Percentiles rank a stretch among this genome's conserved stretches.
These are phyloP conservation scores for Verticillium longisporum DNA, from an alignment of 2,329 filamentous ascomycete species.

Conservation along the genomic window DNA sequence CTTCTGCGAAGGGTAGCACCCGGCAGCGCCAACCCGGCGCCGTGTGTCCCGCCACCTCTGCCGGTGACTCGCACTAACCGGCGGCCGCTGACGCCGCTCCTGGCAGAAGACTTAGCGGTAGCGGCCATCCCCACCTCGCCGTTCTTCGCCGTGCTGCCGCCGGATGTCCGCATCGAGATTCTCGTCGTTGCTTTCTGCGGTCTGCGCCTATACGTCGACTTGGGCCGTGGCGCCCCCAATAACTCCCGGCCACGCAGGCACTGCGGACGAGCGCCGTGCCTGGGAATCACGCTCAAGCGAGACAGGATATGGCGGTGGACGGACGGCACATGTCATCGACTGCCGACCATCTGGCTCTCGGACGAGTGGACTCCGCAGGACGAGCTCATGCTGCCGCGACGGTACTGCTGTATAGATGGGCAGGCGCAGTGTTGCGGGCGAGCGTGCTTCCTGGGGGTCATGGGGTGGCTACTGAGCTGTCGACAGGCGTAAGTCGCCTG, in stretches of 20 bases:
- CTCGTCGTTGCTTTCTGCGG: constrained; percentile 15
- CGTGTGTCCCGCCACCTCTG: not conserved
- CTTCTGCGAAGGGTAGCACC: not conserved
- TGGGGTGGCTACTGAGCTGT: constrained; percentile 23
- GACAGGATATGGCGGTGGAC: constrained; percentile 16
- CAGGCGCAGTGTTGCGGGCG: not conserved
- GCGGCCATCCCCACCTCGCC: not conserved
- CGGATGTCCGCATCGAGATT: constrained; percentile 26
- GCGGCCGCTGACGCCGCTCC: not conserved
- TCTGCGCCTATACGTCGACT: constrained; percentile 16
- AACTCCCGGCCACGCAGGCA: not conserved
- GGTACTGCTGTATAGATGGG: constrained; percentile 1
- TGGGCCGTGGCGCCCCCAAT: no score
- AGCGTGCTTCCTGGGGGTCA: constrained; percentile 14
- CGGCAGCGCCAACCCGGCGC: not conserved
- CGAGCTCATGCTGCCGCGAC: not conserved
- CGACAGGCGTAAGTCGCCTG: constrained; percentile 17
- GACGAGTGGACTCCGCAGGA: not conserved
- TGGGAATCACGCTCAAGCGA: not conserved
- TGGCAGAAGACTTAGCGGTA: not conserved
- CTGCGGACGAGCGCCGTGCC: not conserved
- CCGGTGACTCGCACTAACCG: not conserved
- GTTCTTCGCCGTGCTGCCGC: constrained; percentile 16
- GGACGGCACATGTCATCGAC: constrained; percentile 18
- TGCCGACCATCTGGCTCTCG: constrained; percentile 1